Evolutionary conservation across 2,329 filamentous ascomycete species (phyloP).

Genomic region (Xylaria sp.): DNA sequence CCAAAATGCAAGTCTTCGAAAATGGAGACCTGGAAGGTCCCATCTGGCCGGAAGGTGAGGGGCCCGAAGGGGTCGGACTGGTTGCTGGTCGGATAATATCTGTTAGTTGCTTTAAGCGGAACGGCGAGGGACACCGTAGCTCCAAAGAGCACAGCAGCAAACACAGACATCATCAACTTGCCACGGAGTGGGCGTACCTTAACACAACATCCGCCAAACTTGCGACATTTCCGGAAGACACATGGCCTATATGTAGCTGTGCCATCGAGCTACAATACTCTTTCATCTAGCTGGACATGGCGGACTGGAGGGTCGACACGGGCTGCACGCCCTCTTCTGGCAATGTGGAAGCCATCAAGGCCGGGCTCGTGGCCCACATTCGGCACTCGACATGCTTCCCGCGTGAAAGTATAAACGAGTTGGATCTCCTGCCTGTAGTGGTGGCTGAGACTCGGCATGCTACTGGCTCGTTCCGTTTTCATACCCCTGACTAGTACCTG

Average conservation of each 20-base stretch:
- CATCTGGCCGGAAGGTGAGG: slow-evolving; percentile 55
- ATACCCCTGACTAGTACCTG: slow-evolving; percentile 29
- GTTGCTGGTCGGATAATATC: slow-evolving; percentile 25
- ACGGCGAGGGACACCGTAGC: slow-evolving; percentile 28
- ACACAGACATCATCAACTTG: slow-evolving; percentile 27
- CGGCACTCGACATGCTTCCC: slow-evolving; percentile 24
- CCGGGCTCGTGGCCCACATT: slow-evolving; percentile 10
- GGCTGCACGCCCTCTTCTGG: slow-evolving; percentile 5
- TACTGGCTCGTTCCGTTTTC: slow-evolving; percentile 24
- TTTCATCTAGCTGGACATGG: background rate
- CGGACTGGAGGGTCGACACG: slow-evolving; percentile 15
- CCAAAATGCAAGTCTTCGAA: slow-evolving; percentile 79
- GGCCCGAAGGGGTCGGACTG: slow-evolving; percentile 38
- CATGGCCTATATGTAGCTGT: slow-evolving; percentile 47
- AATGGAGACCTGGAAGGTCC: slow-evolving; percentile 65
- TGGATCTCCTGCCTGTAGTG: slow-evolving; percentile 14
- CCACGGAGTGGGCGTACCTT: slow-evolving; percentile 36
- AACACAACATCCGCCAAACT: slow-evolving; percentile 25
- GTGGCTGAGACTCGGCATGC: slow-evolving; percentile 21
- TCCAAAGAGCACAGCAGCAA: slow-evolving; percentile 21
- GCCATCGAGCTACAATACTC: slow-evolving; percentile 36
- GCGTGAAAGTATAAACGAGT: slow-evolving; percentile 21
- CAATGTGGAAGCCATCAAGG: slow-evolving; percentile 3
- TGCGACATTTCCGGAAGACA: slow-evolving; percentile 24
- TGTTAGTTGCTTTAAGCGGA: slow-evolving; percentile 40